phyloP scores from a whole-genome alignment of 2,329 filamentous ascomycete species.

The Sporothrix schenckii region DNA sequence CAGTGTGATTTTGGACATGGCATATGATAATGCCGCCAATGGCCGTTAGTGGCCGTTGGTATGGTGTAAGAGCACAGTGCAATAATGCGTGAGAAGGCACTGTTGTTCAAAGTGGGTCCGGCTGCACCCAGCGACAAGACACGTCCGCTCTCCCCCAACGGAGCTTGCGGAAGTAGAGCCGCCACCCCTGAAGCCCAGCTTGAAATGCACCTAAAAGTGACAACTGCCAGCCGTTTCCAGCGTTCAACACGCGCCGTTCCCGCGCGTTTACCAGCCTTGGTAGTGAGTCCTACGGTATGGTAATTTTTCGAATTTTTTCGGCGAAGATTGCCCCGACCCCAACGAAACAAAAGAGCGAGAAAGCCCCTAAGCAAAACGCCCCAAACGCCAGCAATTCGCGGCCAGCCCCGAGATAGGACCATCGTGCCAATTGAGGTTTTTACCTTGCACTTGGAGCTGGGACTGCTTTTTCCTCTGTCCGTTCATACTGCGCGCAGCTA shows the following conservation, averaged over 20 bases:
- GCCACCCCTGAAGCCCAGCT: constrained; percentile 21
- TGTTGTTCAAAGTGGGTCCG: constrained; percentile 10
- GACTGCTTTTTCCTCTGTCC: not conserved
- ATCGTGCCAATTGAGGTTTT: constrained; percentile 30
- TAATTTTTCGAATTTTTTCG: constrained; percentile 29
- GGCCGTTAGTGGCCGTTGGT: constrained; percentile 14
- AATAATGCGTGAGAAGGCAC: not conserved
- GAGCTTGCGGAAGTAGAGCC: constrained; percentile 18
- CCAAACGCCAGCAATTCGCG: constrained; percentile 15
- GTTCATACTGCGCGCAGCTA: not conserved
- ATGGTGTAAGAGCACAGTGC: constrained; percentile 12
- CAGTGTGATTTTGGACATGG: no score
- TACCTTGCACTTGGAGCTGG: not conserved
- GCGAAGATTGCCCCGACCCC: constrained; percentile 34
- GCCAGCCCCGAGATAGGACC: constrained; percentile 28
- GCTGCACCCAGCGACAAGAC: constrained; percentile 7
- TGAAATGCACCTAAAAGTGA: not conserved
- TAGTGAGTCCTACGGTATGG: no score
- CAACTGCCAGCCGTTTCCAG: not conserved
- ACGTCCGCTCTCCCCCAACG: constrained; percentile 30
- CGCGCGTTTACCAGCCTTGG: not conserved
- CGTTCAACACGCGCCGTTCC: not conserved
- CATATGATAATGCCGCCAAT: not conserved
- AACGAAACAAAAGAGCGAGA: constrained; percentile 16
- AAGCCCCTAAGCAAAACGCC: not conserved